Percentiles rank a stretch among this genome's conserved stretches.
phyloP scores from a whole-genome alignment of 2,329 filamentous ascomycete species.

The Verticillium albo-atrum region DNA sequence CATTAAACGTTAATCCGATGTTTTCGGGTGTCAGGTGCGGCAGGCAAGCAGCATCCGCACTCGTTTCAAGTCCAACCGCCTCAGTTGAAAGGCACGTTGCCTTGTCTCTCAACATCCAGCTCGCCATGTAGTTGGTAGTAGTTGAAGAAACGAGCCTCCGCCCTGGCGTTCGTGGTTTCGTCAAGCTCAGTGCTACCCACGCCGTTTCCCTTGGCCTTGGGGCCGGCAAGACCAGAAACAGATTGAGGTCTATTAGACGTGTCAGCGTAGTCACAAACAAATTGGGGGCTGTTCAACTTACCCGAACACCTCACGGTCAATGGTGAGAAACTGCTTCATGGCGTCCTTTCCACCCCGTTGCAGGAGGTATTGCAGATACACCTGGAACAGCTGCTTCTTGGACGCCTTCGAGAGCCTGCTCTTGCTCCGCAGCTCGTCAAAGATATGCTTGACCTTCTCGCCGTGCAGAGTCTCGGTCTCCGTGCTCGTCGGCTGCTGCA shows the following conservation, averaged over 20 bases:
- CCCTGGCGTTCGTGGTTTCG: conserved; percentile 43
- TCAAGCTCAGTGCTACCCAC: conserved; percentile 40
- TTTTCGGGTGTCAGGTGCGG: background rate
- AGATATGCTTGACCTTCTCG: conserved; percentile 73
- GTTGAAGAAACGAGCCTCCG: conserved; percentile 44
- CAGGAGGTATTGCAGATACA: conserved; percentile 80
- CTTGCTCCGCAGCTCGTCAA: conserved; percentile 69
- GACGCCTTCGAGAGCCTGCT: conserved; percentile 63
- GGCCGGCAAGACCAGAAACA: conserved; percentile 34
- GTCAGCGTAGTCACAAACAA: background rate
- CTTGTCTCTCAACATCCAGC: conserved; percentile 40
- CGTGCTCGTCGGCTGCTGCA: conserved; percentile 69
- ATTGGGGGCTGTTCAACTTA: conserved; percentile 32
- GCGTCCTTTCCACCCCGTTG: conserved; percentile 77
- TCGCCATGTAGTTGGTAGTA: conserved; percentile 51
- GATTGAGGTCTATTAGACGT: conserved; percentile 36
- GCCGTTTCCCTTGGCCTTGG: conserved; percentile 43
- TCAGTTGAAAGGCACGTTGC: conserved; percentile 47
- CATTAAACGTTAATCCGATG: background rate
- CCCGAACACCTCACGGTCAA: conserved; percentile 89
- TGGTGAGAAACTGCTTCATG: conserved; percentile 77
- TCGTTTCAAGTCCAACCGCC: background rate
- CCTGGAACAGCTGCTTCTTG: conserved; percentile 70
- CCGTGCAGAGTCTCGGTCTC: conserved; percentile 62
- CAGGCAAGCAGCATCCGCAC: background rate